A percentile compares a stretch with the other conserved stretches of the same genome.
phyloP scores from a whole-genome alignment of 305 asterid genomes.

The Fraxinus paxiana region DNA sequence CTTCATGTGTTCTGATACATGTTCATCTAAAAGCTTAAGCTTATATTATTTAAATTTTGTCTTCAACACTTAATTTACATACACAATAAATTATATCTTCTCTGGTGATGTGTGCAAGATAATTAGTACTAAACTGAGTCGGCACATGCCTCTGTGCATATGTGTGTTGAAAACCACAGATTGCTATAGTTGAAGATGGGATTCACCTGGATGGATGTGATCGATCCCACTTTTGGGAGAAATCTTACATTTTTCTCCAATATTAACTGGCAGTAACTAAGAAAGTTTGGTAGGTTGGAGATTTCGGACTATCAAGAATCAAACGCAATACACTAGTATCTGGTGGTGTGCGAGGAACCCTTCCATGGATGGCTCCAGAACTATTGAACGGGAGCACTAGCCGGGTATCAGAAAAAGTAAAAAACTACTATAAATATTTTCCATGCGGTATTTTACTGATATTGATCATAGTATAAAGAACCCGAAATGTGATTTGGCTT shows the following conservation, averaged over 20 bases:
- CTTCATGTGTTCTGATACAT: background rate
- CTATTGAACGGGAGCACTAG: constrained; percentile 60
- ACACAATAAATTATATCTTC: background rate
- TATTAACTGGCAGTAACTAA: constrained; percentile 16
- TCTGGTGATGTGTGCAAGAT: background rate
- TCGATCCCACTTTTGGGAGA: constrained; percentile 8
- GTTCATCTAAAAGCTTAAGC: background rate
- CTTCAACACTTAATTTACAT: background rate
- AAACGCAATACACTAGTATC: constrained; percentile 71
- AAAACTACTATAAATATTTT: constrained; percentile 17
- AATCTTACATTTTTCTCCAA: background rate
- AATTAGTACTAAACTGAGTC: constrained; percentile 1
- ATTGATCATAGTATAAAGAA: background rate
- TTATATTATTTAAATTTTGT: background rate
- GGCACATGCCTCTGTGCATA: background rate
- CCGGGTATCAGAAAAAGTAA: constrained; percentile 70
- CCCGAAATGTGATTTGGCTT: constrained; percentile 23
- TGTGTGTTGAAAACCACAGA: background rate
- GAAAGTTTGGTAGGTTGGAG: constrained; percentile 58
- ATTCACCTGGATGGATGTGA: constrained; percentile 1
- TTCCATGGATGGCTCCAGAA: constrained; percentile 90
- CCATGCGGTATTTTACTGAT: background rate
- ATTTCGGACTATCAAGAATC: constrained; percentile 72
- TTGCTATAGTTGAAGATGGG: background rate
- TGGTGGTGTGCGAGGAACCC: constrained; percentile 80